Conservation (phyloP, 2,329 filamentous ascomycete species). For the Thielaviopsis euricoi region DNA sequence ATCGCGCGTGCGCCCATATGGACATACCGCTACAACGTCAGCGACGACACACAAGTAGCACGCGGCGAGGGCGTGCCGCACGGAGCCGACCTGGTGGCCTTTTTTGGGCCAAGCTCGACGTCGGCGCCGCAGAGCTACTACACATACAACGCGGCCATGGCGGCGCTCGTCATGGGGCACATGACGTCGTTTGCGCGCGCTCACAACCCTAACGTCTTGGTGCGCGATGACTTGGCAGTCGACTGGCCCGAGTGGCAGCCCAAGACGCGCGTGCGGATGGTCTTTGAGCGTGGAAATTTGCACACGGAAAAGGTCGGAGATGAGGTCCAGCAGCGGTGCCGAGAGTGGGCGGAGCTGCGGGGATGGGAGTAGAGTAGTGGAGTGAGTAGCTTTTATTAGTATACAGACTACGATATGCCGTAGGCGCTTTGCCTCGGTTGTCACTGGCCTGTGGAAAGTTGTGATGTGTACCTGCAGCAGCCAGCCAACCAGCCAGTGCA, state of each 20-base stretch:
- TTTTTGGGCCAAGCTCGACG: conserved; percentile 27
- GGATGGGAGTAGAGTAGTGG: no score
- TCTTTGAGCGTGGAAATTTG: conserved; percentile 23
- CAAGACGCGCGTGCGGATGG: conserved; percentile 16
- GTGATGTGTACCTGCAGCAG: no score
- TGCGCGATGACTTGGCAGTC: conserved; percentile 19
- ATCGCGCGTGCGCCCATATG: conserved; percentile 19
- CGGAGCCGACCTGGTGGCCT: conserved; percentile 29
- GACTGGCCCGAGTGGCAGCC: conserved; percentile 26
- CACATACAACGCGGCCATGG: conserved; percentile 27
- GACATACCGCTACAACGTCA: conserved; percentile 34
- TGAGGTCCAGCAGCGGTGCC: no score
- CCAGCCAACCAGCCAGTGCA: no score
- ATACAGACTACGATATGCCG: no score
- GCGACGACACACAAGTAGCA: conserved; percentile 21
- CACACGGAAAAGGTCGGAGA: conserved; percentile 22
- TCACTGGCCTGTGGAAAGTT: no score
- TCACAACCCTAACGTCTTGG: conserved; percentile 27
- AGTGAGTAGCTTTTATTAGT: no score
- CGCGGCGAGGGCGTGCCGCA: conserved; percentile 31
- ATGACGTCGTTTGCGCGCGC: conserved; percentile 31
- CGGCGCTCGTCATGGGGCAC: conserved; percentile 32
- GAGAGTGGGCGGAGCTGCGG: no score
- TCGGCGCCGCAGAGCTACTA: conserved; percentile 23
- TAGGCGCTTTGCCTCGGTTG: no score